phyloP scores from a whole-genome alignment of 805 yeast species.

The Vanderwaltozyma yarrowii region DNA sequence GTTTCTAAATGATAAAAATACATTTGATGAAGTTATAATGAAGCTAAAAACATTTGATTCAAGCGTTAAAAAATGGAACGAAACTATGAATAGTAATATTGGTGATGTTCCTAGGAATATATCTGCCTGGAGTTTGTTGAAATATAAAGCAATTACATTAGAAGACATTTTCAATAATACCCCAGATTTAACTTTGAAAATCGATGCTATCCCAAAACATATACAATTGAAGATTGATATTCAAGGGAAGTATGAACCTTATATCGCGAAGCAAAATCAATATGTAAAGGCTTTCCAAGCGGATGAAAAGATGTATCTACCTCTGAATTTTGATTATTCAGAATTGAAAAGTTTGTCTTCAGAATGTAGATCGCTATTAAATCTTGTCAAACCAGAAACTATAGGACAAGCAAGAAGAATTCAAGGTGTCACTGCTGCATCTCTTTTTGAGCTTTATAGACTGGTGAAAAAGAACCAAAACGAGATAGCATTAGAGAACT shows the following conservation, averaged over 20 bases:
- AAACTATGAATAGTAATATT: constrained; percentile 36
- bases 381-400: constrained; percentile 72
- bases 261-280: constrained; percentile 59
- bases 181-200: constrained; percentile 25
- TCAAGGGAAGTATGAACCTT: constrained; percentile 77
- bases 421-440: constrained; percentile 93
- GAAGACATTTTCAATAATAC: constrained; percentile 23
- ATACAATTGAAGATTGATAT: constrained; percentile 54
- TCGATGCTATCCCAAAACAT: constrained; percentile 31
- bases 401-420: constrained; percentile 92
- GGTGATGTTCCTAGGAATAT: constrained; percentile 45
- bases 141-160: constrained; percentile 38
- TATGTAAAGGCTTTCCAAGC: constrained; percentile 69
- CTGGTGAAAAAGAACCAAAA: constrained; percentile 19
- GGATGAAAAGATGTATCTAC: constrained; percentile 71
- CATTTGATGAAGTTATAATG: constrained; percentile 36
- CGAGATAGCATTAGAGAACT: neutral
- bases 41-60: constrained; percentile 36
- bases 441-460: constrained; percentile 67
- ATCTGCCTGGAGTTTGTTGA: constrained; percentile 62
- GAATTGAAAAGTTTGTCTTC: constrained; percentile 54
- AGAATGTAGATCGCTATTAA: constrained; percentile 62
- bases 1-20: constrained; percentile 34
- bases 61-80: constrained; percentile 58
- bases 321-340: constrained; percentile 53